A percentile compares a stretch with the other conserved stretches of the same genome.
Evolutionary conservation across 1,284 basidiomycete species (phyloP).

Genomic region (Malassezia equina): DNA sequence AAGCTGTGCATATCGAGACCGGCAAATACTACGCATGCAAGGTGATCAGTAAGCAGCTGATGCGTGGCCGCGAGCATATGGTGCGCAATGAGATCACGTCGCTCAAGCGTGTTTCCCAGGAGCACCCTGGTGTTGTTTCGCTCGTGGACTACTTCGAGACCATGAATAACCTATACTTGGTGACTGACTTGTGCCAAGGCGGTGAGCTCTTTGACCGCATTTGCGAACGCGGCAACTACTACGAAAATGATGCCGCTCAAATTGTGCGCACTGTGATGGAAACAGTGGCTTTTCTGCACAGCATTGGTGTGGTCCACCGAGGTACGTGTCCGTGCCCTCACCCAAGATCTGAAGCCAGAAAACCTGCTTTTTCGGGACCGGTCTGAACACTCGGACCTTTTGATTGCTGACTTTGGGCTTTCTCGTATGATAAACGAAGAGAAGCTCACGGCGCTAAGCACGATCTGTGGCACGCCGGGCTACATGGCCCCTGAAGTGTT

Average conservation of each 20-base stretch:
- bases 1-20: conserved; percentile 90
- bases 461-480: conserved; percentile 82
- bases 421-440: conserved; percentile 75
- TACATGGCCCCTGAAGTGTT: conserved; percentile 99
- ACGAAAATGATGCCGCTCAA: conserved; percentile 82
- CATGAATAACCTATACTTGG: conserved; percentile 70
- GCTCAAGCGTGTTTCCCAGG: conserved; percentile 84
- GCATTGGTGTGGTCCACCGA: conserved; percentile 87
- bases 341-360: conserved; percentile 82
- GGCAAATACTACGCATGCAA: conserved; percentile 52
- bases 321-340: conserved; percentile 51
- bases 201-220: conserved; percentile 97
- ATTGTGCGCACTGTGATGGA: conserved; percentile 76
- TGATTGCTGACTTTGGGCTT: conserved; percentile 95
- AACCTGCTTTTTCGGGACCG: conserved; percentile 86
- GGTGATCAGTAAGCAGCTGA: conserved; percentile 78
- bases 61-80: conserved; percentile 59
- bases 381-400: conserved; percentile 82
- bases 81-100: conserved; percentile 94
- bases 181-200: conserved; percentile 92
- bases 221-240: conserved; percentile 93
- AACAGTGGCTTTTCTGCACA: conserved; percentile 84
- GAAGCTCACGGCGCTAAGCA: conserved; percentile 75
- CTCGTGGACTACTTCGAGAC: conserved; percentile 98
- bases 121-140: conserved; percentile 60